Evolutionary conservation across 1,284 basidiomycete species (phyloP).

Genomic region (Irpex rosettiformis): DNA sequence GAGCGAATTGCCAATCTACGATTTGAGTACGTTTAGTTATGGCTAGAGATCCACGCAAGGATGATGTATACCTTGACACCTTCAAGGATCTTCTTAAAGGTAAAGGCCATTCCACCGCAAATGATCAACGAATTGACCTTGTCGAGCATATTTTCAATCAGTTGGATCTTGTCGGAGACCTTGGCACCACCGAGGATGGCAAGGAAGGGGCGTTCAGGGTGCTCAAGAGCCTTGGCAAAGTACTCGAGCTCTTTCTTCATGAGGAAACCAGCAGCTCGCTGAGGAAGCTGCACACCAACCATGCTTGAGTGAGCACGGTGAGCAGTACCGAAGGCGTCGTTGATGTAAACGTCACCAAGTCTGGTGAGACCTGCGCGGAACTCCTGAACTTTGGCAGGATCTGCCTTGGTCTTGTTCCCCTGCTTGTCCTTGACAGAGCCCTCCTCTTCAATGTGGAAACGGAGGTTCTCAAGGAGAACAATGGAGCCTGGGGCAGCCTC

Average conservation of each 20-base stretch:
- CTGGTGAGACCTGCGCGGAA: constrained; percentile 89
- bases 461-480: constrained; percentile 95
- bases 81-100: constrained; percentile 95
- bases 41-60: constrained; percentile 4
- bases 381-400: constrained; percentile 75
- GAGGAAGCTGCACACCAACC: constrained; percentile 94
- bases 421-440: constrained; percentile 92
- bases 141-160: constrained; percentile 99
- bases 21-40: constrained; percentile 10
- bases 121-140: constrained; percentile 98
- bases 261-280: constrained; percentile 93
- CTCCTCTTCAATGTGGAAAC: constrained; percentile 99
- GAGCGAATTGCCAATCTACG: constrained; percentile 89
- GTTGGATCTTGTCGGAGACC: constrained; percentile 98
- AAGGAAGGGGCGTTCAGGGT: constrained; percentile 93
- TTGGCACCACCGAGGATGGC: constrained; percentile 99
- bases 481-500: constrained; percentile 74
- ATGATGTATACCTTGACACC: constrained; percentile 55
- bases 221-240: constrained; percentile 97
- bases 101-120: constrained; percentile 99
- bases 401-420: constrained; percentile 91
- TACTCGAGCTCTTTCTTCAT: constrained; percentile 99
- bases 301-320: constrained; percentile 98
- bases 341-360: constrained; percentile 96
- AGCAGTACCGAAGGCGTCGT: constrained; percentile 98